Base-by-base conservation (phyloP, 164 flowering plant species). In the Aristolochia contorta region DNA sequence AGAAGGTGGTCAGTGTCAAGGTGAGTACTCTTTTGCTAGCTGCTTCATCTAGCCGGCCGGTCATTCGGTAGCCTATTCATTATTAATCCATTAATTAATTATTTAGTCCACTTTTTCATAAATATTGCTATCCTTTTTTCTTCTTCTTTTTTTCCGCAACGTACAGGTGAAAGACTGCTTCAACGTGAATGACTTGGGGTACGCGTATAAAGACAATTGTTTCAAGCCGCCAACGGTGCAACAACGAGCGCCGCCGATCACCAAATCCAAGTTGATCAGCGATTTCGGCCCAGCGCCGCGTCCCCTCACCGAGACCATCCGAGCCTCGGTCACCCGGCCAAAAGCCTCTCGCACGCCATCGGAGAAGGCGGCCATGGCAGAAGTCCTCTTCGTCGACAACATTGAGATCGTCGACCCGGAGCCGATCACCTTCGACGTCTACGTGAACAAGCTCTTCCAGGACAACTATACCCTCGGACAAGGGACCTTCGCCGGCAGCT, bases 231-330 rank as follows among this genome's bases (percentile, higher is more conserved):
- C 46, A 6, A 30, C 27, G n/a, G 60, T 21, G 9, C 20, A 56
- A 32, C 16, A 21, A 9, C 20, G 15, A 27, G 13, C 41, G 18
- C 18, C 41, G 18, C 59, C 60, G 60, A 43, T 14, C 15, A 47
- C 24, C 15, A 43, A 47, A 47, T 3, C 24, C 15, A 12, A 16
- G 3, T 33, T 3, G 46, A 30, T 56, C 45, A n/a, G 25, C 16
- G 60, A 19, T 6, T 72, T 78, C n/a, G 82, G 82, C 0, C 63
- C 67, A 12, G 65, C 69, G 10, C 49, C 76, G 0, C 69, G 62
- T 32, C 74, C 77, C 2, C 52, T 59, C n/a, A 27, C 10, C 32
- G 16, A 22, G 30, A n/a, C 27, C 10, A 27, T 30, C 21, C 12
- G 20, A 12, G 63, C 22, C 15, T n/a, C 18, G n/a, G 25, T 60